Evolutionary conservation across 2,329 filamentous ascomycete species (phyloP).

Genomic region (Penicillium digitatum): DNA sequence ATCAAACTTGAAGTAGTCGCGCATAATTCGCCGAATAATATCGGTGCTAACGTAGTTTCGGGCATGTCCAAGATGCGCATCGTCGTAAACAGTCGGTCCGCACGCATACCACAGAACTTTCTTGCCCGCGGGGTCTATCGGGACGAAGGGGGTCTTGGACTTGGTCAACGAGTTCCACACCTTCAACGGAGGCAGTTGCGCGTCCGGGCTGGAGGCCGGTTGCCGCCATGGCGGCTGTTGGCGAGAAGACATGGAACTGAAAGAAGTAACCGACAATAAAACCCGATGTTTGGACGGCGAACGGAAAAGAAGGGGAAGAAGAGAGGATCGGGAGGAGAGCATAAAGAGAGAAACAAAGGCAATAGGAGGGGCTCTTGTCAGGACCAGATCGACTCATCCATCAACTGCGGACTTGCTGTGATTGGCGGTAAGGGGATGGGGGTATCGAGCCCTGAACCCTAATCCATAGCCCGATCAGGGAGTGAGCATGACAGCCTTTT

Average conservation of each 20-base stretch:
- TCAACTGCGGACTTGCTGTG: slow-evolving; percentile 14
- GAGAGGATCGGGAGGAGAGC: slow-evolving; percentile 22
- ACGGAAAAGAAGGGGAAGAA: slow-evolving; percentile 11
- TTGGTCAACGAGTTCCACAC: slow-evolving; percentile 79
- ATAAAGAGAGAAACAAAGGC: slow-evolving; percentile 21
- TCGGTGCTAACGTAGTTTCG: slow-evolving; percentile 89
- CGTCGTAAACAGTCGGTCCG: slow-evolving; percentile 81
- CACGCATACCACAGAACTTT: slow-evolving; percentile 85
- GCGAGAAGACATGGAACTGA: slow-evolving; percentile 32
- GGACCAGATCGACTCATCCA: slow-evolving; percentile 20
- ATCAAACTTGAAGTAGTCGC: slow-evolving; percentile 77
- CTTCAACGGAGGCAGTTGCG: slow-evolving; percentile 56
- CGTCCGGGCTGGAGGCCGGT: slow-evolving; percentile 32
- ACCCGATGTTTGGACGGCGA: slow-evolving; percentile 14
- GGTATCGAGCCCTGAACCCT: slow-evolving; percentile 24
- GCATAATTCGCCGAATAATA: slow-evolving; percentile 76
- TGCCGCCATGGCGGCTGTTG: slow-evolving; percentile 47
- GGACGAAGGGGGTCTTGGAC: slow-evolving; percentile 68
- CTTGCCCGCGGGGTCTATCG: slow-evolving; percentile 62
- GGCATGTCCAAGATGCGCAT: slow-evolving; percentile 77
- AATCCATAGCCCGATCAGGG: slow-evolving; percentile 16
- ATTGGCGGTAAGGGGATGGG: slow-evolving; percentile 18
- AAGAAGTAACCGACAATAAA: slow-evolving; percentile 11
- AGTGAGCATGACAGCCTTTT: slow-evolving; percentile 17
- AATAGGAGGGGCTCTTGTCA: slow-evolving; percentile 22